phyloP scores from a whole-genome alignment of 768 basidiomycete genomes.

The Pleurotus ostreatus region DNA sequence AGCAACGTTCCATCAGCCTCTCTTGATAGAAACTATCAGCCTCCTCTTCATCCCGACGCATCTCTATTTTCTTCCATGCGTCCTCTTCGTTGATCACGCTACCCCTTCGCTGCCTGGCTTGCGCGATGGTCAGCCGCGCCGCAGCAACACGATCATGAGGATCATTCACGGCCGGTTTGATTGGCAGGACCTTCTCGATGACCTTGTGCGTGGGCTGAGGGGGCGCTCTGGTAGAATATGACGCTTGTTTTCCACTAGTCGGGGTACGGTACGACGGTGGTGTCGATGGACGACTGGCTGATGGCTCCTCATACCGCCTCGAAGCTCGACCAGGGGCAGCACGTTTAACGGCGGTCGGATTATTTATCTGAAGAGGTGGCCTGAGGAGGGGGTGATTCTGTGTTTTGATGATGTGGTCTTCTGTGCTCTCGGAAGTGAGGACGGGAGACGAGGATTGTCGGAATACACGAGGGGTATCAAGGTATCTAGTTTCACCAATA shows the following conservation, averaged over 20 bases:
- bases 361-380: conserved; percentile 6
- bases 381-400: conserved; percentile 5
- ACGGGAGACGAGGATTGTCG: neutral
- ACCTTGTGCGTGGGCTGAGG: conserved; percentile 7
- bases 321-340: neutral
- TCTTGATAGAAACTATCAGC: conserved; percentile 68
- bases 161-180: neutral
- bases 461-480: conserved; percentile 9
- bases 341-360: neutral
- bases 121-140: conserved; percentile 25
- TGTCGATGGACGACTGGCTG: conserved; percentile 34
- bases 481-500: neutral
- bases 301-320: conserved; percentile 13
- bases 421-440: neutral
- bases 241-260: neutral
- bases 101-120: conserved; percentile 37
- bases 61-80: conserved; percentile 73
- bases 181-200: neutral
- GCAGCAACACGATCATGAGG: conserved; percentile 10
- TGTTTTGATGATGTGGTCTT: neutral
- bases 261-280: conserved; percentile 49
- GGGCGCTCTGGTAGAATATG: conserved; percentile 1
- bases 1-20: conserved; percentile 63
- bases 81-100: conserved; percentile 65
- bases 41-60: conserved; percentile 64